Percentiles rank a stretch among this genome's conserved stretches.
These are phyloP conservation scores for Fusarium sp. DNA, from an alignment of 2,329 filamentous ascomycete species.

Conservation along the genomic window DNA sequence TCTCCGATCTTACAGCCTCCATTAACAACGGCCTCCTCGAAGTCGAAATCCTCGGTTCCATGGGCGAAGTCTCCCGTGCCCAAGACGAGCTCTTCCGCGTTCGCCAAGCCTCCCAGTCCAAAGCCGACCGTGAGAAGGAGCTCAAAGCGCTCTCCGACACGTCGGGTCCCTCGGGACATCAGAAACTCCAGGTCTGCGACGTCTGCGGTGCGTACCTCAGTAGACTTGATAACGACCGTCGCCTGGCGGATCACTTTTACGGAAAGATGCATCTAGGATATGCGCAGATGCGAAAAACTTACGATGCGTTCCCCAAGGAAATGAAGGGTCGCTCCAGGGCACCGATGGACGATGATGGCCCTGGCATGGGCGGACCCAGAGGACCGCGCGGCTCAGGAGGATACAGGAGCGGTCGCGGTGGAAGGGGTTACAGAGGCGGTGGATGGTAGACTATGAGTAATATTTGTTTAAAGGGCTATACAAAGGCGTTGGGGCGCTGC, in stretches of 20 bases:
- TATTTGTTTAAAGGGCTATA: conserved; percentile 11
- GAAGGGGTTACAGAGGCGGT: conserved; percentile 61
- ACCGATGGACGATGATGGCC: conserved; percentile 61
- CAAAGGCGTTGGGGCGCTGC: conserved; percentile 41
- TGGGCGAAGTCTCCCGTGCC: conserved; percentile 81
- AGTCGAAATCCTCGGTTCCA: conserved; percentile 84
- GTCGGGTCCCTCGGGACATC: conserved; percentile 90
- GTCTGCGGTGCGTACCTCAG: conserved; percentile 96
- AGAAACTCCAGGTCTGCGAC: conserved; percentile 98
- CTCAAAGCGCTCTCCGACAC: conserved; percentile 92
- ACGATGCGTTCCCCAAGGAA: conserved; percentile 86
- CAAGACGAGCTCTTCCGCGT: conserved; percentile 91
- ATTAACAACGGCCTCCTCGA: conserved; percentile 87
- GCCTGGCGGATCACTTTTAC: conserved; percentile 97
- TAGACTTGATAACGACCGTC: conserved; percentile 90
- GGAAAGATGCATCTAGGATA: conserved; percentile 99
- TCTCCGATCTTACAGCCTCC: conserved; percentile 80
- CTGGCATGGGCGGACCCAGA: conserved; percentile 61
- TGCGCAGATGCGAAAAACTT: conserved; percentile 96
- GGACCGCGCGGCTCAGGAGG: conserved; percentile 66
- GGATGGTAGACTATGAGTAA: conserved; percentile 52
- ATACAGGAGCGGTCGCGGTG: conserved; percentile 63
- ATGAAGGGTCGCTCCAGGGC: conserved; percentile 77
- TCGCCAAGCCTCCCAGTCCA: conserved; percentile 80
- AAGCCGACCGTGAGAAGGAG: conserved; percentile 86